These are phyloP conservation scores for Komagataella ulmi DNA, from an alignment of 805 yeast species.

Conservation along the genomic window DNA sequence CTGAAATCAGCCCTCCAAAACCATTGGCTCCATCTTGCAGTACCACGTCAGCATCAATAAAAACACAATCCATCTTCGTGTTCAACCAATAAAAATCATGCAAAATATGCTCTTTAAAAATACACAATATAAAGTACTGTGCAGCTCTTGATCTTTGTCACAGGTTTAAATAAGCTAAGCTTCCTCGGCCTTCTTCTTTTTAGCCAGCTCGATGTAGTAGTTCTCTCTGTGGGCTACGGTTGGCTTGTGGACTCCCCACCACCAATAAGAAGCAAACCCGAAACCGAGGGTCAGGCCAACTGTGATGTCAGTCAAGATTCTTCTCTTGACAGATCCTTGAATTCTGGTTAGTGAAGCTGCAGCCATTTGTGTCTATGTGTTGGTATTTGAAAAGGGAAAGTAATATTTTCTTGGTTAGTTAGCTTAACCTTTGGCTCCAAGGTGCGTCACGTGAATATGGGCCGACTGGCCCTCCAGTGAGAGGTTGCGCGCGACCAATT, in stretches of 20 bases:
- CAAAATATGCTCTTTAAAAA: neutral
- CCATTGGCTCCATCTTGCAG: neutral
- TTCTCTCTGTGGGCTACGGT: conserved; percentile 66
- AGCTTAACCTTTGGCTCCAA: neutral
- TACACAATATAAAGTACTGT: neutral
- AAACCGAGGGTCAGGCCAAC: conserved; percentile 22
- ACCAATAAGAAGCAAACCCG: conserved; percentile 61
- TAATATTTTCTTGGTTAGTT: neutral
- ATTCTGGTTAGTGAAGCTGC: conserved; percentile 59
- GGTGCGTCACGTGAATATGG: neutral
- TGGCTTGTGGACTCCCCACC: conserved; percentile 76
- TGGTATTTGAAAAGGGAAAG: neutral
- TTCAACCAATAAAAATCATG: neutral
- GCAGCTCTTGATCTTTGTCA: neutral
- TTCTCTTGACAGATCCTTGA: conserved; percentile 63
- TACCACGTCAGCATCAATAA: neutral
- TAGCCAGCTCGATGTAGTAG: conserved; percentile 69
- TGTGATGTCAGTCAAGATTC: conserved; percentile 65
- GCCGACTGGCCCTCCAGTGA: neutral
- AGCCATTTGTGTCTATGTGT: conserved; percentile 33
- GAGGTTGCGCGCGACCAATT: neutral
- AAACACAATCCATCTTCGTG: neutral
- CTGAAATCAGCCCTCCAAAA: neutral
- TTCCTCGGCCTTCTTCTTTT: conserved; percentile 53
- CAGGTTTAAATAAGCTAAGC: conserved; percentile 4